phyloP scores from a whole-genome alignment of 23 red algal species.

The Gracilaria caudata region DNA sequence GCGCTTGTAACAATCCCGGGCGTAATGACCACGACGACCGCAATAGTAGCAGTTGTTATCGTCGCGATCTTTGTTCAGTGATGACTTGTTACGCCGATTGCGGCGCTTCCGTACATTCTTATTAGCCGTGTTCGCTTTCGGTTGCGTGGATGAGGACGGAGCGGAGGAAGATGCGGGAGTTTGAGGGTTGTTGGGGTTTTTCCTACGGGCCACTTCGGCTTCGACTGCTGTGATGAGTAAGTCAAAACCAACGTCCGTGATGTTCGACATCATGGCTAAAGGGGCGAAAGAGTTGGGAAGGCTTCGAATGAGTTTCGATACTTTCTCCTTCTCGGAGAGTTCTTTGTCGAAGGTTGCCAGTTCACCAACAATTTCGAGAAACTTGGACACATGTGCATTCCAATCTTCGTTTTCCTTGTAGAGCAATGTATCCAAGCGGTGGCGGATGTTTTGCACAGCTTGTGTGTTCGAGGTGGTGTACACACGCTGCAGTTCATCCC shows the following conservation, averaged over 20 bases:
- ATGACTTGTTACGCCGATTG: neutral
- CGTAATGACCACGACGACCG: conserved; percentile 4
- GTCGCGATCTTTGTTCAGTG: neutral
- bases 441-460: neutral
- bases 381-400: conserved; percentile 2
- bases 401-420: conserved; percentile 20
- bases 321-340: conserved; percentile 14
- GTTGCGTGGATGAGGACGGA: neutral
- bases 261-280: conserved; percentile 9
- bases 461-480: conserved; percentile 23
- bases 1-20: neutral
- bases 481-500: conserved; percentile 24
- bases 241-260: conserved; percentile 4
- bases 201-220: conserved; percentile 38
- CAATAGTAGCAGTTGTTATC: conserved; percentile 1
- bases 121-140: neutral
- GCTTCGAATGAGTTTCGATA: conserved; percentile 33
- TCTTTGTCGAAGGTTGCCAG: conserved; percentile 12
- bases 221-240: conserved; percentile 7
- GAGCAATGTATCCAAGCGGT: conserved; percentile 9
- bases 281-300: conserved; percentile 32
- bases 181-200: neutral
- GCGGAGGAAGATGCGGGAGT: neutral
- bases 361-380: neutral
- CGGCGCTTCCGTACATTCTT: neutral